Conservation (phyloP, 176 grass and related monocot genomes). For the Oryza meridionalis region DNA sequence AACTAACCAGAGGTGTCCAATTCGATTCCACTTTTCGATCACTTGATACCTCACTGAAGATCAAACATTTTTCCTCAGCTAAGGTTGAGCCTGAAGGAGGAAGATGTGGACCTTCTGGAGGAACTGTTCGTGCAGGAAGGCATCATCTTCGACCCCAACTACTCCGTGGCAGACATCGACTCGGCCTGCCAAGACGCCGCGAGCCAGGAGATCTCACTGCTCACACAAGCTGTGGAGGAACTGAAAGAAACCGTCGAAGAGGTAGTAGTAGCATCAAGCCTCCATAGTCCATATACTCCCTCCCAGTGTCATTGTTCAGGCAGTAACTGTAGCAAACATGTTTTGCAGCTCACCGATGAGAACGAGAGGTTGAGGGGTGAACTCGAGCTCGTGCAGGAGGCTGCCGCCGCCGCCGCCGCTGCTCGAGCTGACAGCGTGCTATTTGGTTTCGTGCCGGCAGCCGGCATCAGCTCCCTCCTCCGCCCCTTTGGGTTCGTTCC, state of each 20-base stretch:
- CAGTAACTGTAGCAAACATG: neutral
- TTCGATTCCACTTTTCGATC: neutral
- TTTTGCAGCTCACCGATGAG: slow-evolving; percentile 55
- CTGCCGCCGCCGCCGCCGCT: neutral
- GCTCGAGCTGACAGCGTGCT: slow-evolving; percentile 1
- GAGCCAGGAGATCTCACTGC: slow-evolving; percentile 46
- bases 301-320: neutral
- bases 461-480: slow-evolving; percentile 33
- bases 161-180: slow-evolving; percentile 42
- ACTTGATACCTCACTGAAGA: neutral
- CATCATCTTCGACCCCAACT: slow-evolving; percentile 58
- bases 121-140: slow-evolving; percentile 69
- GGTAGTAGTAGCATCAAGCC: slow-evolving; percentile 40
- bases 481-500: slow-evolving; percentile 48
- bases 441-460: slow-evolving; percentile 38
- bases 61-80: slow-evolving; percentile 53
- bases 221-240: slow-evolving; percentile 62
- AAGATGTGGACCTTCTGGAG: slow-evolving; percentile 69
- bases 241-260: slow-evolving; percentile 55
- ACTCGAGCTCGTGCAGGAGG: slow-evolving; percentile 44
- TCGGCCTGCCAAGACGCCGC: slow-evolving; percentile 40
- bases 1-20: neutral
- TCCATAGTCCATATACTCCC: neutral
- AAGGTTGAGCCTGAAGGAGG: slow-evolving; percentile 76
- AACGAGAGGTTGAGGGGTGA: slow-evolving; percentile 51